Evolutionary conservation across 345 rosid genomes (phyloP).

Genomic region (Populus tremula): DNA sequence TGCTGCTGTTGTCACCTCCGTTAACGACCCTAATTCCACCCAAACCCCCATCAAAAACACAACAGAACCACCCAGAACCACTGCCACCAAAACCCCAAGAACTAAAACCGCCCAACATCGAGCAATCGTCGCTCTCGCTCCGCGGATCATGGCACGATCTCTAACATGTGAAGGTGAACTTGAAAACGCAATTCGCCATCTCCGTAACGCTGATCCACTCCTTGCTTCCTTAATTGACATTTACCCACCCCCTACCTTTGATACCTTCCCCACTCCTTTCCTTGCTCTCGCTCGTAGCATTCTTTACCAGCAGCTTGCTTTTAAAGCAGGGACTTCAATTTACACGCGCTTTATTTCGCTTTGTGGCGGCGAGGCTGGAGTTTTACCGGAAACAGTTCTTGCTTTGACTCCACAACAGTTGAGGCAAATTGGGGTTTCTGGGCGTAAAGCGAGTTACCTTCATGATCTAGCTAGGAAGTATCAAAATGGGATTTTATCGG

Average conservation of each 20-base stretch:
- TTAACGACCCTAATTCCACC: conserved; percentile 22
- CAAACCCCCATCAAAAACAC: conserved; percentile 19
- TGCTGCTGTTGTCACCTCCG: conserved; percentile 17
- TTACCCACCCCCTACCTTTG: conserved; percentile 72
- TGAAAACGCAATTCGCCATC: conserved; percentile 69
- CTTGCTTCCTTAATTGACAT: conserved; percentile 60
- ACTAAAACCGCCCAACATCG: conserved; percentile 38
- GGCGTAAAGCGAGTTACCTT: conserved; percentile 87
- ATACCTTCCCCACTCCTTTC: conserved; percentile 75
- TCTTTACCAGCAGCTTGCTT: conserved; percentile 86
- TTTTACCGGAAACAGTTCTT: conserved; percentile 67
- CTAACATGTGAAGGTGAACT: conserved; percentile 85
- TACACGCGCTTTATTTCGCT: conserved; percentile 81
- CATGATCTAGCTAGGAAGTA: conserved; percentile 93
- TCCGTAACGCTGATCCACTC: conserved; percentile 71
- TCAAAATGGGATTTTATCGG: conserved; percentile 81
- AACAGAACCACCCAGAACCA: conserved; percentile 29
- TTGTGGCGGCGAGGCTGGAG: conserved; percentile 77
- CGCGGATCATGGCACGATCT: conserved; percentile 59
- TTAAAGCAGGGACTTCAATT: conserved; percentile 83
- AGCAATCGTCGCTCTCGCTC: conserved; percentile 23
- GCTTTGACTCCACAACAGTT: conserved; percentile 71
- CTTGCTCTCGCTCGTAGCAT: conserved; percentile 83
- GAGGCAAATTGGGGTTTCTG: conserved; percentile 88
- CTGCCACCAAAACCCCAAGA: conserved; percentile 12